Percentiles rank a stretch among this genome's conserved stretches.
Evolutionary conservation across 2,329 filamentous ascomycete species (phyloP).

Genomic region (Cytospora leucostoma): DNA sequence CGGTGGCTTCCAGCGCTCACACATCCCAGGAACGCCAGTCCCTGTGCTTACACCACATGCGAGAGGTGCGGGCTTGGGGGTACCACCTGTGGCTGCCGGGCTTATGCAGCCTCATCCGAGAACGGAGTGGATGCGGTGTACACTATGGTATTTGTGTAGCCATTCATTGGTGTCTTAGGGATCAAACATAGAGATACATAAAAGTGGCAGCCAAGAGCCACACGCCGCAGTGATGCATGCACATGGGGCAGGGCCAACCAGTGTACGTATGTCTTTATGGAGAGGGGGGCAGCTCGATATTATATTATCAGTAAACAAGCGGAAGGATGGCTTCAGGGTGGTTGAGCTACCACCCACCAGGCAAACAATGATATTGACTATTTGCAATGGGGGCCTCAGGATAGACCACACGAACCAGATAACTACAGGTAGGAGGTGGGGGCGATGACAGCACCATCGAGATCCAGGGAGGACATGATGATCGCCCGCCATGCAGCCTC

Average conservation of each 20-base stretch:
- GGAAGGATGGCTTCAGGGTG: no score
- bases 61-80: neutral
- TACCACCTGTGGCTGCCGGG: slow-evolving; percentile 2
- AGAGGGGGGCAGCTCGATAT: no score
- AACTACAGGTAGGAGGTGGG: neutral
- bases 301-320: no score
- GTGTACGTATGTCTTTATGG: no score
- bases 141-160: neutral
- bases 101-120: slow-evolving; percentile 20
- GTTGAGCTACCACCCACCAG: no score
- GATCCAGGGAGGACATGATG: slow-evolving; percentile 8
- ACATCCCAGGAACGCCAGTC: slow-evolving; percentile 8
- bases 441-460: slow-evolving; percentile 5
- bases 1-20: no score
- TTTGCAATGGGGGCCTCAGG: no score
- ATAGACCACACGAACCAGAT: no score
- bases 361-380: no score
- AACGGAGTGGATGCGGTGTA: neutral
- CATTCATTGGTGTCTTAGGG: neutral
- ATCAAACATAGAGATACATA: neutral
- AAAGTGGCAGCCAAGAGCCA: no score
- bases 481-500: slow-evolving; percentile 8
- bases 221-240: no score
- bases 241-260: no score
- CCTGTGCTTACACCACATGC: slow-evolving; percentile 11